Evolutionary conservation across 225 moss, liverwort and hornwort genomes (phyloP).

Genomic region (Physcomitrium patens): DNA sequence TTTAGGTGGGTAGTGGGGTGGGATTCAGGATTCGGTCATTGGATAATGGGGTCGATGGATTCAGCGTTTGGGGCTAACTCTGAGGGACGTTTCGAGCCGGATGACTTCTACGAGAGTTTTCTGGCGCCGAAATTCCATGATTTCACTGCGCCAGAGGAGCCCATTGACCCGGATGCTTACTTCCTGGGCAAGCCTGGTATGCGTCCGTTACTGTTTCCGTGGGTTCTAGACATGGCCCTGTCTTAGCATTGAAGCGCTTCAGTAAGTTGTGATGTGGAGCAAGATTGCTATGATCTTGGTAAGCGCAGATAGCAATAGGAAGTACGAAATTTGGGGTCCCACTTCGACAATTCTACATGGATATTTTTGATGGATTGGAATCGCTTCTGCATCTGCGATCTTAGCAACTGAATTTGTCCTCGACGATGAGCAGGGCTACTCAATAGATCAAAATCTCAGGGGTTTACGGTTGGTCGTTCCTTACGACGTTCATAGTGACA

Average conservation of each 20-base stretch:
- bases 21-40: not conserved
- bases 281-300: too few relatives aligned
- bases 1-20: not conserved
- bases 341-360: too few relatives aligned
- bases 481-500: not conserved
- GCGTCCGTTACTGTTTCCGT: not conserved
- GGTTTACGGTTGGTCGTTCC: not conserved
- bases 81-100: conserved; percentile 31
- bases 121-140: conserved; percentile 44
- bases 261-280: too few relatives aligned
- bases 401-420: too few relatives aligned
- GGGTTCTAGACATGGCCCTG: too few relatives aligned
- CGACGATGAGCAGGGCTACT: too few relatives aligned
- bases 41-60: conserved; percentile 23
- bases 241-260: too few relatives aligned
- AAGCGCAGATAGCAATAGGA: too few relatives aligned
- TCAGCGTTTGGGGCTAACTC: conserved; percentile 10
- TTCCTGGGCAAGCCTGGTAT: conserved; percentile 37
- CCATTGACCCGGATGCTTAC: conserved; percentile 39
- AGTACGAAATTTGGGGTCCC: too few relatives aligned
- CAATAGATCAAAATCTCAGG: not conserved
- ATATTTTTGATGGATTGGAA: too few relatives aligned
- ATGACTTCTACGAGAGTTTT: conserved; percentile 45
- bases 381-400: too few relatives aligned
- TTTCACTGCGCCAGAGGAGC: conserved; percentile 35